Evolutionary conservation across 2,329 filamentous ascomycete genomes (phyloP).

Genomic region (Bipolaris sorokiniana): DNA sequence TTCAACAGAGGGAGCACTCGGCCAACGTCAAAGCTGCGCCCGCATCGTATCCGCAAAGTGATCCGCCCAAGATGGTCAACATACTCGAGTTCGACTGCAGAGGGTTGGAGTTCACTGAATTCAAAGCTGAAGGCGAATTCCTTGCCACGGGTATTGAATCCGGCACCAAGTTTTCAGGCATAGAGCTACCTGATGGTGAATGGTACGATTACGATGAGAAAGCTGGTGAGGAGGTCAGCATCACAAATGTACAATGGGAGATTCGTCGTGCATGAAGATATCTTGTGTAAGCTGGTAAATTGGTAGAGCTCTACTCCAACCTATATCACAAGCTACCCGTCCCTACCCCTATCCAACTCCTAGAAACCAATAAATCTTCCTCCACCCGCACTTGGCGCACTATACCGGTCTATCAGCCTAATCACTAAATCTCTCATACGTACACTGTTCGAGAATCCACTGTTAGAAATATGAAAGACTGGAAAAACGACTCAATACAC

Average conservation of each 20-base stretch:
- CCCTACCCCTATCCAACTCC: too few relatives aligned
- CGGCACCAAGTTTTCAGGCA: constrained; percentile 76
- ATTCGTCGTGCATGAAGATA: constrained; percentile 69
- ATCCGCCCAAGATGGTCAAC: constrained; percentile 76
- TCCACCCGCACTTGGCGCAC: too few relatives aligned
- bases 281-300: too few relatives aligned
- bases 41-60: constrained; percentile 70
- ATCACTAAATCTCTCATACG: too few relatives aligned
- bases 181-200: constrained; percentile 87
- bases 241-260: constrained; percentile 87
- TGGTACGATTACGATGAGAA: constrained; percentile 99
- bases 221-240: constrained; percentile 85
- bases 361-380: too few relatives aligned
- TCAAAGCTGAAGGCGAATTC: constrained; percentile 94
- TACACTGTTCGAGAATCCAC: too few relatives aligned
- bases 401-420: too few relatives aligned
- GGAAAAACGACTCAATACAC: too few relatives aligned
- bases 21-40: constrained; percentile 81
- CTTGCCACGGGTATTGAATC: constrained; percentile 82
- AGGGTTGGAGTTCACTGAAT: constrained; percentile 89
- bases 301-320: too few relatives aligned
- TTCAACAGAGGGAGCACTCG: constrained; percentile 76
- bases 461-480: too few relatives aligned
- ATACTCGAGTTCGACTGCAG: constrained; percentile 93
- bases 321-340: too few relatives aligned